Percentiles rank a stretch among this genome's conserved stretches.
Evolutionary conservation across 2,329 filamentous ascomycete genomes (phyloP).

Genomic region (Emergomyces africanus): DNA sequence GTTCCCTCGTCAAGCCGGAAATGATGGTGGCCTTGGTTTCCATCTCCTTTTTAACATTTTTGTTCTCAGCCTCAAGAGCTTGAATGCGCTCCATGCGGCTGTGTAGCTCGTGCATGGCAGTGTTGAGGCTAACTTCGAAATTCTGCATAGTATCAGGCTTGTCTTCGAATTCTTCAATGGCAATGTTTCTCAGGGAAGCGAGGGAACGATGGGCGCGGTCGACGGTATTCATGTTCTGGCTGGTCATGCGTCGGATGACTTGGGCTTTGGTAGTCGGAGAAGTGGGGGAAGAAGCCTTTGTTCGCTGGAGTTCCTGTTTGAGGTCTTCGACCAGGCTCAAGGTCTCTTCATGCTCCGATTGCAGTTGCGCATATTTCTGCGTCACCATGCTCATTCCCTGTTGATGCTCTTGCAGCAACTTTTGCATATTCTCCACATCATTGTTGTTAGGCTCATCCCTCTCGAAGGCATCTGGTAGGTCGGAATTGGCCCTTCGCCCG

Average conservation of each 20-base stretch:
- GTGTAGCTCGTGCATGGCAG: slow-evolving; percentile 86
- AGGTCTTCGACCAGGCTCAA: slow-evolving; percentile 82
- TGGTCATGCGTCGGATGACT: slow-evolving; percentile 88
- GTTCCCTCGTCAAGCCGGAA: slow-evolving; percentile 79
- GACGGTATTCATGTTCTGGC: slow-evolving; percentile 65
- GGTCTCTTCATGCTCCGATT: slow-evolving; percentile 67
- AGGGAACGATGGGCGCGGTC: slow-evolving; percentile 89
- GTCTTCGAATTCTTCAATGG: slow-evolving; percentile 69
- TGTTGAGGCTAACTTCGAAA: slow-evolving; percentile 83
- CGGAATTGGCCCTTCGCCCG: slow-evolving; percentile 28
- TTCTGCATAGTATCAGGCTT: slow-evolving; percentile 77
- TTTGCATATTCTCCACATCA: slow-evolving; percentile 60
- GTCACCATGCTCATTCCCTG: slow-evolving; percentile 58
- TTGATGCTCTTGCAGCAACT: slow-evolving; percentile 63
- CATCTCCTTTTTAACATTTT: slow-evolving; percentile 84
- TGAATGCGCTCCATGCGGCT: slow-evolving; percentile 78
- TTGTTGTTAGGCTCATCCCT: slow-evolving; percentile 36
- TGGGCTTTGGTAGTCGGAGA: slow-evolving; percentile 48
- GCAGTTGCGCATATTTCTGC: slow-evolving; percentile 69
- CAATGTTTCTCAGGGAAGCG: slow-evolving; percentile 77
- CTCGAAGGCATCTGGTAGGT: slow-evolving; percentile 14
- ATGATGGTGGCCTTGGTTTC: slow-evolving; percentile 95
- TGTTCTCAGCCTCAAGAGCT: slow-evolving; percentile 73
- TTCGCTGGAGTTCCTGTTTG: slow-evolving; percentile 71
- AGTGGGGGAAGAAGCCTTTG: slow-evolving; percentile 45